Evolutionary conservation across 371 early-diverging fungal species (phyloP), one percentile per base, ranked within the genome.

Genomic region (Furculomyces boomerangus): DNA sequence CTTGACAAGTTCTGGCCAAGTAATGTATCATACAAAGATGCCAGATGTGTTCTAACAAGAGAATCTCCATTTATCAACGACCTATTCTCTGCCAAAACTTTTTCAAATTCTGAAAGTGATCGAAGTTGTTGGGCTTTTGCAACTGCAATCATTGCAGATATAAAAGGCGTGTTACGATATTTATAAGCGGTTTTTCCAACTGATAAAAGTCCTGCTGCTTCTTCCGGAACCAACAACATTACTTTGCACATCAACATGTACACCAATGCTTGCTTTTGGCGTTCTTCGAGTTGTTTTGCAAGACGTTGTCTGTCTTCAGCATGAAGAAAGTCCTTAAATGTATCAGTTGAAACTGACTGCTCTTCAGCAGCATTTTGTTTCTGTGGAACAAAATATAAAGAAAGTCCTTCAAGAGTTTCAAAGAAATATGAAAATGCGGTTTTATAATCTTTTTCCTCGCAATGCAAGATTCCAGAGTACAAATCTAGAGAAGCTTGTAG

Each of bases 351-450:
- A 3, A 3, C 49, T 8, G 37, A 5, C 0, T 43, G 24, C 10
- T 2, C 20, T 22, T 44, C 46, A 32, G 30, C 30, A 20, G 35
- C 41, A 51, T 30, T 16, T 43, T 10, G 22, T 8, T 10, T 5
- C 58, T 57, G 77, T 16, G 82, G 65, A 65, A 88, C 88, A 26
- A 90, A 92, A 59, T 90, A 85, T 31, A 81, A 78, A 2, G 90
- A 75, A 60, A 79, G 89, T 14, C 90, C 90, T 65, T 98, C 99
- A 63, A 96, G 74, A 2, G 97, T 90, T 65, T 98, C 99, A 63
- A 90, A 93, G 71, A 98, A 94, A 78, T 97, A 97, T 29, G 98
- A 94, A 65, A 80, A 94, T 60, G 90, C 97, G 1, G 97, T 98
- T 73, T 93, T 93, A 71, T 92, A 98, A 63, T 98, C 98, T 72